Conservation (phyloP, 2,329 filamentous ascomycete genomes). For the Aureobasidium sp. region DNA sequence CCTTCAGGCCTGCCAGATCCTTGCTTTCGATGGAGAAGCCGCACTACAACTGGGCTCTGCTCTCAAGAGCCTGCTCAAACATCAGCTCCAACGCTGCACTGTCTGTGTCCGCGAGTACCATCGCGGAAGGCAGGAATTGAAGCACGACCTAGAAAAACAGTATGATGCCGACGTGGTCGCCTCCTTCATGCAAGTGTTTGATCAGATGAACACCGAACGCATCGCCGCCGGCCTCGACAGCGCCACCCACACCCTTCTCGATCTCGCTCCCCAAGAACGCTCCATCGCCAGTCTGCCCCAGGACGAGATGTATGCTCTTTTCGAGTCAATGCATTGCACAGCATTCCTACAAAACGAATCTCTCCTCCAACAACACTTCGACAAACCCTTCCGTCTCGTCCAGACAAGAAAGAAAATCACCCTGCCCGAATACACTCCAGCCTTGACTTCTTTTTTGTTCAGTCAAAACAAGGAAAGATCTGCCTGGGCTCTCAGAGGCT, state of each 20-base stretch:
- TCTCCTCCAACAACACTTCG: constrained; percentile 56
- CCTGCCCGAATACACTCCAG: constrained; percentile 67
- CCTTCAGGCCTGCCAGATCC: constrained; percentile 38
- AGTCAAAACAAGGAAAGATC: constrained; percentile 58
- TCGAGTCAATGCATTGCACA: constrained; percentile 81
- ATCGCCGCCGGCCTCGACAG: constrained; percentile 38
- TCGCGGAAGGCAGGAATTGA: constrained; percentile 36
- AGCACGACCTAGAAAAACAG: constrained; percentile 33
- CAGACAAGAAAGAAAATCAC: constrained; percentile 74
- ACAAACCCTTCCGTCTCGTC: constrained; percentile 73
- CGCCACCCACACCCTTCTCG: constrained; percentile 34
- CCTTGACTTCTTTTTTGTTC: constrained; percentile 80
- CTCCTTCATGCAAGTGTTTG: constrained; percentile 38
- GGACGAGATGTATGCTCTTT: constrained; percentile 69
- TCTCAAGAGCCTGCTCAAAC: constrained; percentile 34
- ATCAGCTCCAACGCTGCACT: constrained; percentile 41
- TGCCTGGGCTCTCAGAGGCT: constrained; percentile 62
- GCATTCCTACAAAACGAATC: constrained; percentile 59
- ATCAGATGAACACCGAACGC: constrained; percentile 39
- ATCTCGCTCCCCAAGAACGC: constrained; percentile 44
- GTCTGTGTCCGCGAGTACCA: constrained; percentile 46
- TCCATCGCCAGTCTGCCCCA: constrained; percentile 46
- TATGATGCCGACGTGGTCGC: constrained; percentile 40
- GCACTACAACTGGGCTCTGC: constrained; percentile 37
- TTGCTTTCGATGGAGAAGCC: constrained; percentile 43